Evolutionary conservation across 352 stramenopile species (phyloP).

Genomic region (Globisporangium splendens): DNA sequence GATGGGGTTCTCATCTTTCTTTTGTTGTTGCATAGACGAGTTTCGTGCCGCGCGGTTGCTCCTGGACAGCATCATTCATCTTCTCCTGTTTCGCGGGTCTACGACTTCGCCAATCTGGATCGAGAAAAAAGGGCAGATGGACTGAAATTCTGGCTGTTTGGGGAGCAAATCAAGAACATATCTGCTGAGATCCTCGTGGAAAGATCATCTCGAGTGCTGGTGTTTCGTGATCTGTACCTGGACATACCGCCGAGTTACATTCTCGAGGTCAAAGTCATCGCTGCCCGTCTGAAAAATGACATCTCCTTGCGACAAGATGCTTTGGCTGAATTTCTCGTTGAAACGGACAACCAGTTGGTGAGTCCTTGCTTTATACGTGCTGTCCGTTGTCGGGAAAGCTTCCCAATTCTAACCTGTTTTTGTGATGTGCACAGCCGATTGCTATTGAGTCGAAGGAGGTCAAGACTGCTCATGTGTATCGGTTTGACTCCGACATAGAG

Average conservation of each 20-base stretch:
- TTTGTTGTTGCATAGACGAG: conserved; percentile 38
- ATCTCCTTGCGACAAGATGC: conserved; percentile 57
- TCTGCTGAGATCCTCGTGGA: conserved; percentile 78
- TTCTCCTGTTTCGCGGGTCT: conserved; percentile 63
- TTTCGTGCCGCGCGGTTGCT: conserved; percentile 59
- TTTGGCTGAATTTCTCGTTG: conserved; percentile 51
- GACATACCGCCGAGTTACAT: conserved; percentile 62
- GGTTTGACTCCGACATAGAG: conserved; percentile 75
- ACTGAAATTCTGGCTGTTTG: conserved; percentile 67
- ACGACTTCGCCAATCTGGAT: conserved; percentile 85
- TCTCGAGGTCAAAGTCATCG: conserved; percentile 83
- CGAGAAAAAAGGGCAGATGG: conserved; percentile 68
- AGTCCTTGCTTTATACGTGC: conserved; percentile 2
- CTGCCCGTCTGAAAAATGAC: conserved; percentile 60
- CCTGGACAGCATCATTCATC: conserved; percentile 45
- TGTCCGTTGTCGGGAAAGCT: neutral
- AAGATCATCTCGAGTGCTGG: conserved; percentile 70
- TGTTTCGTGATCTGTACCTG: conserved; percentile 68
- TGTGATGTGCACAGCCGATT: conserved; percentile 23
- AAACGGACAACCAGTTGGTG: conserved; percentile 68
- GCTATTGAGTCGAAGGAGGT: conserved; percentile 64
- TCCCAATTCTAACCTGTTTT: neutral
- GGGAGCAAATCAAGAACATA: conserved; percentile 61
- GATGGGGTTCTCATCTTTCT: conserved; percentile 3
- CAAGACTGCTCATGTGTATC: conserved; percentile 77